phyloP scores from a whole-genome alignment of 129 eudicot genomes.

The Saposhnikovia divaricata region DNA sequence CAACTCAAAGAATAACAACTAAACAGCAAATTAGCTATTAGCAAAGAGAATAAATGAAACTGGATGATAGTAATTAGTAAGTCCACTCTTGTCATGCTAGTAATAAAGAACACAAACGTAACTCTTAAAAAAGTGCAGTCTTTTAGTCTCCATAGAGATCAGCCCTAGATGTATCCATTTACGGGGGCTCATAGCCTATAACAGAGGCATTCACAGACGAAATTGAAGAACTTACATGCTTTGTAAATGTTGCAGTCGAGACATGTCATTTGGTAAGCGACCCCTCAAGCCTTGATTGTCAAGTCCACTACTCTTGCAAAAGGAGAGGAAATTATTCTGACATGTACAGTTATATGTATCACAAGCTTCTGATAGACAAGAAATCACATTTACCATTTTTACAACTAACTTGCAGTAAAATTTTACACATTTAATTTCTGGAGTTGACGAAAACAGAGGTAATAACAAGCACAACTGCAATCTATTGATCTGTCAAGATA shows the following conservation, averaged over 20 bases:
- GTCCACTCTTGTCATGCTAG: not conserved
- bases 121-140: not conserved
- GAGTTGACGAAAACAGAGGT: not conserved
- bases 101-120: not conserved
- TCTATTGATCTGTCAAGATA: not conserved
- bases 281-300: slow-evolving; percentile 93
- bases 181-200: not conserved
- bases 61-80: not conserved
- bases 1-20: not conserved
- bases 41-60: not conserved
- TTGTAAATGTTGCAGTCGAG: slow-evolving; percentile 66
- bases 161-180: not conserved
- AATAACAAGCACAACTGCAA: not conserved
- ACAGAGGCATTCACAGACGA: not conserved
- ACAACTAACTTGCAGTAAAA: not conserved
- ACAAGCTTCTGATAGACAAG: not conserved
- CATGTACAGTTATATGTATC: not conserved
- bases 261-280: slow-evolving; percentile 68
- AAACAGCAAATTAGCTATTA: not conserved
- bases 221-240: slow-evolving; percentile 57
- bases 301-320: slow-evolving; percentile 57
- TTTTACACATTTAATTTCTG: not conserved
- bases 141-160: not conserved
- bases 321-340: not conserved
- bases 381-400: not conserved